These are phyloP conservation scores for Esteya vermicola DNA, from an alignment of 2,329 filamentous ascomycete species.

Conservation along the genomic window DNA sequence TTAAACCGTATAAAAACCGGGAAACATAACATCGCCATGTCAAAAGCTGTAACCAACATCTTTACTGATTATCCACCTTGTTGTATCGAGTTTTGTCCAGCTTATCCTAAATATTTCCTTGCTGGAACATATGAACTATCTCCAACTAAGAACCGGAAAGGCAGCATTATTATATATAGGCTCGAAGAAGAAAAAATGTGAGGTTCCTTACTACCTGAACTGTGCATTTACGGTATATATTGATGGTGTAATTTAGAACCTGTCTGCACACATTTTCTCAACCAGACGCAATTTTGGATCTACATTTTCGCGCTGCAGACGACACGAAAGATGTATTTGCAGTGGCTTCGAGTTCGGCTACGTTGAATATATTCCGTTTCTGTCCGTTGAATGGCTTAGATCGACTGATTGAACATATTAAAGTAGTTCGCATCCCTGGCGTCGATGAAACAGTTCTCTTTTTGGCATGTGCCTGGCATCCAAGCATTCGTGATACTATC, in stretches of 20 bases:
- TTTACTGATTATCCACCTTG: slow-evolving; percentile 63
- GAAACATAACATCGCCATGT: no score
- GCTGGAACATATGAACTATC: slow-evolving; percentile 59
- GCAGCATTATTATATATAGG: slow-evolving; percentile 56
- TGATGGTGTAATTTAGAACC: no score
- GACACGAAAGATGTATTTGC: slow-evolving; percentile 43
- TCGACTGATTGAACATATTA: slow-evolving; percentile 23
- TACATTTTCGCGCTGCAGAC: slow-evolving; percentile 56
- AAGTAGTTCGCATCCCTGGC: slow-evolving; percentile 29
- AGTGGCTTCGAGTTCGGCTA: slow-evolving; percentile 64
- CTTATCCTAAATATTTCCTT: slow-evolving; percentile 50
- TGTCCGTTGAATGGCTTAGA: slow-evolving; percentile 19
- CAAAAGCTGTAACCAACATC: no score
- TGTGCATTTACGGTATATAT: slow-evolving; percentile 1
- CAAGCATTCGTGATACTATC: slow-evolving; percentile 36
- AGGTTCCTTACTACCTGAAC: slow-evolving; percentile 17
- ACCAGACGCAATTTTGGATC: slow-evolving; percentile 65
- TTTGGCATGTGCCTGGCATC: slow-evolving; percentile 62
- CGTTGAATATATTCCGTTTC: slow-evolving; percentile 49
- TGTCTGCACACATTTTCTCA: slow-evolving; percentile 43
- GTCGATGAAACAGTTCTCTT: slow-evolving; percentile 48
- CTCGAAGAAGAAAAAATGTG: slow-evolving; percentile 41
- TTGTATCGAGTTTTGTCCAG: slow-evolving; percentile 61
- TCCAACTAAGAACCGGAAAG: slow-evolving; percentile 50
- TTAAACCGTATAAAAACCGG: no score